Evolutionary conservation across 2,329 filamentous ascomycete genomes (phyloP).

Genomic region (Hypoxylon sp.): DNA sequence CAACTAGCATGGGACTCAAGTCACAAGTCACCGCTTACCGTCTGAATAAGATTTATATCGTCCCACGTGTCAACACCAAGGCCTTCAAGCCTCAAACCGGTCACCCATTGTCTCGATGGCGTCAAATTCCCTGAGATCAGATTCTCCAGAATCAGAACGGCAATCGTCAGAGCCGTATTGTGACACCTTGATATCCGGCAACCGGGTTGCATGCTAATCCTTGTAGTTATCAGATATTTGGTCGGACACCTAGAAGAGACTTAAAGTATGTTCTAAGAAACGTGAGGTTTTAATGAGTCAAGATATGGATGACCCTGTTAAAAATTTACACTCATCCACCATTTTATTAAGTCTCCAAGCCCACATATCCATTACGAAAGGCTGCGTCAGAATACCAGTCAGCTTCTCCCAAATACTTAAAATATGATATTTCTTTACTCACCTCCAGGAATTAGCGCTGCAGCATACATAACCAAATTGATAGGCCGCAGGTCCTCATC

Average conservation of each 20-base stretch:
- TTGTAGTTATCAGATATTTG: neutral
- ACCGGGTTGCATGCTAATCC: neutral
- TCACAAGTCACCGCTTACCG: neutral
- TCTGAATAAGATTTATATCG: neutral
- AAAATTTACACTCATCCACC: too few relatives aligned
- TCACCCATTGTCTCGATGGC: too few relatives aligned
- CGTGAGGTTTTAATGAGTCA: too few relatives aligned
- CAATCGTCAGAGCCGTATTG: neutral
- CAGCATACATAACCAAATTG: constrained; percentile 70
- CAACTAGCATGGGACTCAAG: neutral
- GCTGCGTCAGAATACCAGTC: constrained; percentile 16
- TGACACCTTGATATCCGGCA: neutral
- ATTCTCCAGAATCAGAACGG: neutral
- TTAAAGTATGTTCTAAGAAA: too few relatives aligned
- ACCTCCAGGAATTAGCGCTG: constrained; percentile 69
- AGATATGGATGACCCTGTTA: too few relatives aligned
- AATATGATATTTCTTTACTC: constrained; percentile 49
- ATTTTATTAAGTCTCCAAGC: neutral
- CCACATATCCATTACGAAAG: constrained; percentile 30
- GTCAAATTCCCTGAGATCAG: too few relatives aligned
- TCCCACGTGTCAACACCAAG: neutral
- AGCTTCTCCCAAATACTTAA: neutral
- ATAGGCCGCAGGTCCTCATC: constrained; percentile 65
- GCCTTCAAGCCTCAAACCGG: neutral
- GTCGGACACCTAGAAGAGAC: neutral